phyloP scores from a whole-genome alignment of 768 basidiomycete species.

The Pleurotus ostreatus region DNA sequence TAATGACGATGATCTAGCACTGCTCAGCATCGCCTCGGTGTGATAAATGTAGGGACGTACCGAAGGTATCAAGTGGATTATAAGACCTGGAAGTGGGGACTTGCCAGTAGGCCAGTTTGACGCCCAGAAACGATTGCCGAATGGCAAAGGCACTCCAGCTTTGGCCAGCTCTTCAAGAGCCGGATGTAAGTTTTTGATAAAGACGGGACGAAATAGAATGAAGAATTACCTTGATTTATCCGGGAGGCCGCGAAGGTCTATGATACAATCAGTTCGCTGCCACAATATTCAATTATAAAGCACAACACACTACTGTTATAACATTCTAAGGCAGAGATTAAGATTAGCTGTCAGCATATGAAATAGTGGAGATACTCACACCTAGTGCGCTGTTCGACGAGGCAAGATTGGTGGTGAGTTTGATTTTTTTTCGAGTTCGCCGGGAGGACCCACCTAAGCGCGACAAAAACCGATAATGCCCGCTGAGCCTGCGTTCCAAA shows the following conservation, averaged over 20 bases:
- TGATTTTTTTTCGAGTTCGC: no score
- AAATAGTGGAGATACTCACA: no score
- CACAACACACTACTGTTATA: conserved; percentile 19
- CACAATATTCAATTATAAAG: not conserved
- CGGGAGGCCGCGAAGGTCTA: conserved; percentile 49
- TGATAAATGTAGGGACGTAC: conserved; percentile 16
- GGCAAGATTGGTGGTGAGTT: no score
- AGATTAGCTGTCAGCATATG: no score
- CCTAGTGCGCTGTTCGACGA: no score
- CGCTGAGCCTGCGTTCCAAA: conserved; percentile 50
- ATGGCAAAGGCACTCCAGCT: conserved; percentile 56
- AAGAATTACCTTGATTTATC: conserved; percentile 43
- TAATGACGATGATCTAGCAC: conserved; percentile 37
- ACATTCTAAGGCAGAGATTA: conserved; percentile 13
- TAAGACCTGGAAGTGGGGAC: conserved; percentile 51
- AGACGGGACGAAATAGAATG: not conserved
- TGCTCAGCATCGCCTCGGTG: not conserved
- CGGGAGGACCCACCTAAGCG: conserved; percentile 38
- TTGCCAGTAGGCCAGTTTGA: conserved; percentile 59
- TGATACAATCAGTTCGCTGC: not conserved
- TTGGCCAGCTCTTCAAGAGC: conserved; percentile 47
- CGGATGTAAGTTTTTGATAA: not conserved
- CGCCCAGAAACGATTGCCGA: conserved; percentile 57
- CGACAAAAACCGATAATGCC: conserved; percentile 52
- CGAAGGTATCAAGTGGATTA: conserved; percentile 52